Evolutionary conservation across 306 rosid genomes (phyloP), one percentile per base, ranked within the genome.

Genomic region (Hippophae gyantsensis): DNA sequence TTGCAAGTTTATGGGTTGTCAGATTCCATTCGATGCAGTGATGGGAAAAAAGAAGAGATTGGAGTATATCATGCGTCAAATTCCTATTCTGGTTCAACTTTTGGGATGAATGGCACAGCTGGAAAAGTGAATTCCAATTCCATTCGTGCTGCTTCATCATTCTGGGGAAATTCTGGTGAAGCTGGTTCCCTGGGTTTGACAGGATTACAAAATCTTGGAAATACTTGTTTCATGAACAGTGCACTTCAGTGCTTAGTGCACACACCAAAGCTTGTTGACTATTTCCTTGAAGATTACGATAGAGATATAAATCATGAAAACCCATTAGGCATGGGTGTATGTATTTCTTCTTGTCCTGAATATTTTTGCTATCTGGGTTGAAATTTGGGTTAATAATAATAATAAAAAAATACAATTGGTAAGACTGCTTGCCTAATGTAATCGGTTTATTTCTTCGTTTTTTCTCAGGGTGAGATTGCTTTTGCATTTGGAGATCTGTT

Each of bases 221-320:
- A 92, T 72, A 92, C 99, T 54, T 92, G 99, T 77, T 92, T 92
- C 78, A 92, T 92, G 99, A 92, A 92, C 85, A 86, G 99, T 80
- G 54, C 99, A 51, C 83, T 92, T 49, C 99, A 92, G 73, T 92
- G 99, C 83, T 80, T 92, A 77, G 84, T 87, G 9, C 99, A 92
- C 73, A 92, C 99, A 0, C 95, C 99, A 45, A 92, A 92, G 78
- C 88, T 88, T 62, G 97, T 88, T 66, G 99, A 92, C 79, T 92
- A 92, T 83, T 92, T 92, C 80, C 86, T 92, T 71, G 97, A 87
- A 73, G 95, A 92, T 81, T 83, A 85, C 86, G 78, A 72, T 54
- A 80, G 72, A 88, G 95, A 92, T 82, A 85, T 92, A 76, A 92
- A 92, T 77, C 83, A 81, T 56, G 81, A 88, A 49, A 92, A 88